Evolutionary conservation across 768 basidiomycete genomes (phyloP), one percentile per base, ranked within the genome.

Genomic region (Pulveroboletus sp.): DNA sequence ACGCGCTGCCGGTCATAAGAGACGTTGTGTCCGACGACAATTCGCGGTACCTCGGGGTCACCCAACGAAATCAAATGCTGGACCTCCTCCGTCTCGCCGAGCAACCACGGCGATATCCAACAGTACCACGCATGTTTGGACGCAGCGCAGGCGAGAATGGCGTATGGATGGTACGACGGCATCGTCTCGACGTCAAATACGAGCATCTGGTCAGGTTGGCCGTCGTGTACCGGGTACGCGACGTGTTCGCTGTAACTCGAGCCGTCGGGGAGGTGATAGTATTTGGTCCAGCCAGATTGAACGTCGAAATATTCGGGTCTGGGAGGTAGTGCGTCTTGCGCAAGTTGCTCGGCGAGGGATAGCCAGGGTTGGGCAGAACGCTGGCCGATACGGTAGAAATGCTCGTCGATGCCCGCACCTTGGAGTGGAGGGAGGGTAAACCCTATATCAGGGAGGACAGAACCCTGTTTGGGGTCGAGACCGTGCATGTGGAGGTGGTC

Each of bases 131-230:
- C 86, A 43, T 82, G 82, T 21, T 78, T 74, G 5, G 92, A 85
- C 2, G 81, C 89, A 3, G 94, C 94, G 52, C 84, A 86, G 1
- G 96, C 94, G 75, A 98, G 86, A 63, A 97, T 73, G 11, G 95
- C 80, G 62, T 82, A 92, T 2, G 84, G 83, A 43, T 88, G 80
- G 62, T 89, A 81, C 26, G 81, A 80, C 1, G 89, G 89, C 77
- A 98, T 78, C 0, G 90, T 93, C 70, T 99, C 94, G 47, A 98
- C 89, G 65, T 99, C 96, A 60, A 98, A 96, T 9, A 82, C 79
- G 55, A 98, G 79, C 76, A 87, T 76, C 38, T 82, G 71, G 62
- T 92, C 90, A 0, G 79, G 70, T 52, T 77, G 73, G 3, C 82
- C 83, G 36, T 81, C 72, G 46, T 85, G 81, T 47, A 75, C 75